Conservation (phyloP, 192 early-diverging fungal genomes). For the Diversispora epigaea region DNA sequence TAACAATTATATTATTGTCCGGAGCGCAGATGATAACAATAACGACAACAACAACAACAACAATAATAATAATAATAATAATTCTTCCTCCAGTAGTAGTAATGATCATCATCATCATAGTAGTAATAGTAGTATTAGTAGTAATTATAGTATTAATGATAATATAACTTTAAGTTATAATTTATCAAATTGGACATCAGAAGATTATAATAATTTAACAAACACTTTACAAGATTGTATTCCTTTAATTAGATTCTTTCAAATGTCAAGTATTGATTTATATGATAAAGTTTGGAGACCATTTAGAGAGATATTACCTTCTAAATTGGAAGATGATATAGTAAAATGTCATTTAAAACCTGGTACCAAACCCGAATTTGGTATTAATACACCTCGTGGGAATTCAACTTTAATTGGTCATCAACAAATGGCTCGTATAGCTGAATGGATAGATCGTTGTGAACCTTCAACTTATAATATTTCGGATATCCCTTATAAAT, state of each 20-base stretch:
- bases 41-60: too few species aligned
- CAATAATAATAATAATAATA: too few species aligned
- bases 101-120: background rate
- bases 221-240: background rate
- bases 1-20: too few species aligned
- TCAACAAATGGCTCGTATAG: background rate
- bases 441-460: slow-evolving; percentile 20
- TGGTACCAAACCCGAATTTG: background rate
- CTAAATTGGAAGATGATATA: background rate
- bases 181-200: background rate
- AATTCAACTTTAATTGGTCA: slow-evolving; percentile 10
- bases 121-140: too few species aligned
- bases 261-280: slow-evolving; percentile 20
- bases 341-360: slow-evolving; percentile 13
- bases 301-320: slow-evolving; percentile 13
- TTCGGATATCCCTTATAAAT: slow-evolving; percentile 15
- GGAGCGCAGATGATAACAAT: too few species aligned
- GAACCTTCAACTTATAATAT: background rate
- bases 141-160: too few species aligned
- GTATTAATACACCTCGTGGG: slow-evolving; percentile 1
- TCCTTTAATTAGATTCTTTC: slow-evolving; percentile 4
- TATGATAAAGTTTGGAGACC: slow-evolving; percentile 19
- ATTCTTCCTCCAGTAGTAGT: too few species aligned
- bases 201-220: background rate
- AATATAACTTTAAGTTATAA: too few species aligned